These are phyloP conservation scores for Nakaseomyces kungkrabaensis DNA, from an alignment of 1,139 yeast genomes.

Conservation along the genomic window DNA sequence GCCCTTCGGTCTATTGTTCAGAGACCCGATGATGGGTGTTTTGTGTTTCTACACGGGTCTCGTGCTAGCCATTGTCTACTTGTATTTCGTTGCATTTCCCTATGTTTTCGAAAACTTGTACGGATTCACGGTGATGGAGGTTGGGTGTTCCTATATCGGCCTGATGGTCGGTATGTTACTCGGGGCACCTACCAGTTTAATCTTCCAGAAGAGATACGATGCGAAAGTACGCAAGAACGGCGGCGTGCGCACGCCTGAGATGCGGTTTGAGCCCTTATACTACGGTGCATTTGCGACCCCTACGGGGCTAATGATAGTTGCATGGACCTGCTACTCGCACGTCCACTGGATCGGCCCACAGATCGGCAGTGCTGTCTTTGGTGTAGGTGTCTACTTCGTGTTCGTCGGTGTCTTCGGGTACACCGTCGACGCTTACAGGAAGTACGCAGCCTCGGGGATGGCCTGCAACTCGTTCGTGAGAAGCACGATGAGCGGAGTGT, in stretches of 20 bases:
- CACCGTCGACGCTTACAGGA: constrained; percentile 51
- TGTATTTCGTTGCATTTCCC: constrained; percentile 58
- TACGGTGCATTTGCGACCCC: constrained; percentile 41
- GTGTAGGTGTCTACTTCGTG: constrained; percentile 47
- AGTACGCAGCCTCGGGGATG: constrained; percentile 66
- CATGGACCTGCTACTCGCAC: constrained; percentile 54
- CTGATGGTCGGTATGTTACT: constrained; percentile 40
- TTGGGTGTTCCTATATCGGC: constrained; percentile 49
- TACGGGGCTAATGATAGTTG: constrained; percentile 61
- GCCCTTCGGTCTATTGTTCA: constrained; percentile 44
- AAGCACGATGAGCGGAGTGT: constrained; percentile 59
- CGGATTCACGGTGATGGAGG: constrained; percentile 38
- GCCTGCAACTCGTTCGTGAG: constrained; percentile 71
- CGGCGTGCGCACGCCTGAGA: constrained; percentile 47
- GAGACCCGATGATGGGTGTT: constrained; percentile 53
- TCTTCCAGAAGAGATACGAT: constrained; percentile 30
- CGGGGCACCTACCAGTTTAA: constrained; percentile 29
- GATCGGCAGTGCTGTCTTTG: constrained; percentile 53
- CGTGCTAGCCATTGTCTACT: constrained; percentile 47
- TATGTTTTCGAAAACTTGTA: constrained; percentile 42
- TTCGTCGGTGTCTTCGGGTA: constrained; percentile 51
- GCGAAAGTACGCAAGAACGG: constrained; percentile 26
- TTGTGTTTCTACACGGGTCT: constrained; percentile 56
- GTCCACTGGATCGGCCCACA: constrained; percentile 71
- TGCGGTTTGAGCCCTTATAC: constrained; percentile 47